Percentiles rank a stretch among this genome's conserved stretches.
These are phyloP conservation scores for Lentinula detonsa DNA, from an alignment of 768 basidiomycete species.

Conservation along the genomic window DNA sequence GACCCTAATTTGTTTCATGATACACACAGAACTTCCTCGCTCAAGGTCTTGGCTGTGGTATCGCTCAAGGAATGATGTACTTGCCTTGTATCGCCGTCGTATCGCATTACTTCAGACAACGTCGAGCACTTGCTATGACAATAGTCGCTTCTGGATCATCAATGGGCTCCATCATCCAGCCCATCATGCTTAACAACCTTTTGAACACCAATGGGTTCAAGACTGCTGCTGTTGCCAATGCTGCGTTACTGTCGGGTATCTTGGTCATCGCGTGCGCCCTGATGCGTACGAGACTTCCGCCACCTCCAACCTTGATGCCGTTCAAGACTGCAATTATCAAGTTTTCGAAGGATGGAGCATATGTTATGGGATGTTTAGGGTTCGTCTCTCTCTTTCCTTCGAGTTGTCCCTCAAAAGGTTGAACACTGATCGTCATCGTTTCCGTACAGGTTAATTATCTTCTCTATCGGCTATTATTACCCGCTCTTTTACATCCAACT, in stretches of 20 bases:
- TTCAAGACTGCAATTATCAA: constrained; percentile 6
- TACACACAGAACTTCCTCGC: constrained; percentile 34
- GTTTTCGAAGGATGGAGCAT: constrained; percentile 17
- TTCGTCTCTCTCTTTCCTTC: background rate
- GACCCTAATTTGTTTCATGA: background rate
- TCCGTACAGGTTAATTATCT: constrained; percentile 10
- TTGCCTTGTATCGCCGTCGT: constrained; percentile 46
- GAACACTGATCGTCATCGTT: background rate
- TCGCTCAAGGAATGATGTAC: constrained; percentile 52
- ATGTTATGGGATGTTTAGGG: constrained; percentile 16
- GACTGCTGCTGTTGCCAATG: constrained; percentile 34
- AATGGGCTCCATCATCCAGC: constrained; percentile 45
- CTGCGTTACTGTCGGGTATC: constrained; percentile 29
- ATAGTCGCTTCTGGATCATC: constrained; percentile 42
- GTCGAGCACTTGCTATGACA: constrained; percentile 50
- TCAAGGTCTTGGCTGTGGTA: constrained; percentile 51
- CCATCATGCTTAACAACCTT: constrained; percentile 46
- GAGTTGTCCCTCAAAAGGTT: no score
- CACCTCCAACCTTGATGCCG: constrained; percentile 15
- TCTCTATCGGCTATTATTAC: constrained; percentile 18
- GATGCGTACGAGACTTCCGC: constrained; percentile 32
- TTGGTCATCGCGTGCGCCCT: constrained; percentile 33
- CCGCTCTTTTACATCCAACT: constrained; percentile 34
- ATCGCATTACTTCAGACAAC: constrained; percentile 45
- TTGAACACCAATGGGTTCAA: constrained; percentile 31